phyloP scores from a whole-genome alignment of 1,139 yeast species.

The Arxiozyma slooffiae region DNA sequence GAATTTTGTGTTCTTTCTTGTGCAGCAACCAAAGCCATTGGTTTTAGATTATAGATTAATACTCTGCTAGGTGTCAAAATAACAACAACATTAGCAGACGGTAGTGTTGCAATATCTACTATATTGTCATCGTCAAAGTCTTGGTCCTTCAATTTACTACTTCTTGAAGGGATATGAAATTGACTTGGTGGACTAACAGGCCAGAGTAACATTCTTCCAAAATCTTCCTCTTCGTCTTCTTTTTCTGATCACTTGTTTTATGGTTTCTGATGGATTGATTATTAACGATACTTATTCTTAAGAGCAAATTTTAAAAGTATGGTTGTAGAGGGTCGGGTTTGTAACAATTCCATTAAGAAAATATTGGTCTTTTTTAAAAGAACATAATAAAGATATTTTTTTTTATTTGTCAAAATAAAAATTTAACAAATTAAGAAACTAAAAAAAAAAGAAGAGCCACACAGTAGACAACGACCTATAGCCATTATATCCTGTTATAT shows the following conservation, averaged over 20 bases:
- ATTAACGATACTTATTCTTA: background rate
- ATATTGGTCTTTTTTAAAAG: too few relatives aligned
- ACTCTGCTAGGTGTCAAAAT: constrained; percentile 25
- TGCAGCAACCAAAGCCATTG: constrained; percentile 34
- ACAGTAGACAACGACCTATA: background rate
- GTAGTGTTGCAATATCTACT: constrained; percentile 13
- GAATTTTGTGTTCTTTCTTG: constrained; percentile 36
- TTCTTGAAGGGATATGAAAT: constrained; percentile 9
- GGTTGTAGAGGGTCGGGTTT: background rate
- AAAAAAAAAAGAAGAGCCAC: background rate
- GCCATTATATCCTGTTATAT: background rate
- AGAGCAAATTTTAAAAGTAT: background rate
- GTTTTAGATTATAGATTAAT: constrained; percentile 29
- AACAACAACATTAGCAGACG: constrained; percentile 16
- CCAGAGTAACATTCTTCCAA: constrained; percentile 18
- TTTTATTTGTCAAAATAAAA: too few relatives aligned
- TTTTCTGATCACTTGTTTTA: too few relatives aligned
- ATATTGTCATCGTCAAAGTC: constrained; percentile 10
- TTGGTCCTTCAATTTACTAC: background rate
- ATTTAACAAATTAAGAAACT: too few relatives aligned
- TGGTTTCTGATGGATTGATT: background rate
- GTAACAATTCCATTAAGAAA: background rate
- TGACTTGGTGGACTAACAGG: constrained; percentile 23
- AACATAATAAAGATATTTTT: background rate
- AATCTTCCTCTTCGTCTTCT: background rate